Conservation (phyloP, 805 yeast genomes). For the Wickerhamiella australiensis region DNA sequence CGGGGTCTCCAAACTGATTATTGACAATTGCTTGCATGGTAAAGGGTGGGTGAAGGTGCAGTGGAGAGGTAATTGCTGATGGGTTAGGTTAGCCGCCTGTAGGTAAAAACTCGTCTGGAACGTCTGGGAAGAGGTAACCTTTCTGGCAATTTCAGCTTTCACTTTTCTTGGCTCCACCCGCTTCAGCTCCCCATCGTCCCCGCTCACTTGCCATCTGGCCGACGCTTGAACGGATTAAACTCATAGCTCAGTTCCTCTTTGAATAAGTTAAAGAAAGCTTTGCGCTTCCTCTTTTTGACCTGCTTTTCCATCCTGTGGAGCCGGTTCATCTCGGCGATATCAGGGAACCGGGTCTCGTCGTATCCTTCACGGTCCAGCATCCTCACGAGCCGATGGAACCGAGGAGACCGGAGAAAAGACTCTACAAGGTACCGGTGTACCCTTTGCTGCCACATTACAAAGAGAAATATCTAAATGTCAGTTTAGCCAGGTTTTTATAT, state of each 20-base stretch:
- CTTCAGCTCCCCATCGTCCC: background rate
- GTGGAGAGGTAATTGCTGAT: background rate
- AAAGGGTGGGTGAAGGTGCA: background rate
- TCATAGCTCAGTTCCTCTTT: constrained; percentile 21
- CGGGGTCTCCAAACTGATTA: constrained; percentile 3
- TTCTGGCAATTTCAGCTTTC: too few relatives aligned
- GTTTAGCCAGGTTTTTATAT: background rate
- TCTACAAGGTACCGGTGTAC: constrained; percentile 21
- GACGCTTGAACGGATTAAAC: constrained; percentile 11
- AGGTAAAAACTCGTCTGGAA: too few relatives aligned
- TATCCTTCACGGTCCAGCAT: constrained; percentile 20
- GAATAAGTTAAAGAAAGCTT: constrained; percentile 19
- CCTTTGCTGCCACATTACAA: constrained; percentile 18
- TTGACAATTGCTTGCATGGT: constrained; percentile 4
- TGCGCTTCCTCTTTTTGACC: constrained; percentile 14
- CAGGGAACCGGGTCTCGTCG: constrained; percentile 15
- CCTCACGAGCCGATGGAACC: constrained; percentile 22
- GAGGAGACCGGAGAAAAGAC: constrained; percentile 20
- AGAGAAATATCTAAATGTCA: background rate
- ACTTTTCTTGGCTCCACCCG: too few relatives aligned
- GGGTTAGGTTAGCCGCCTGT: too few relatives aligned
- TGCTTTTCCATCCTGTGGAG: constrained; percentile 11
- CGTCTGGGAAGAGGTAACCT: too few relatives aligned
- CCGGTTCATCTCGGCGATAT: constrained; percentile 12
- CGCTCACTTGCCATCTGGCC: background rate